These are phyloP conservation scores for Mortierella sp. DNA, from an alignment of 371 early-diverging fungal species.

Conservation along the genomic window DNA sequence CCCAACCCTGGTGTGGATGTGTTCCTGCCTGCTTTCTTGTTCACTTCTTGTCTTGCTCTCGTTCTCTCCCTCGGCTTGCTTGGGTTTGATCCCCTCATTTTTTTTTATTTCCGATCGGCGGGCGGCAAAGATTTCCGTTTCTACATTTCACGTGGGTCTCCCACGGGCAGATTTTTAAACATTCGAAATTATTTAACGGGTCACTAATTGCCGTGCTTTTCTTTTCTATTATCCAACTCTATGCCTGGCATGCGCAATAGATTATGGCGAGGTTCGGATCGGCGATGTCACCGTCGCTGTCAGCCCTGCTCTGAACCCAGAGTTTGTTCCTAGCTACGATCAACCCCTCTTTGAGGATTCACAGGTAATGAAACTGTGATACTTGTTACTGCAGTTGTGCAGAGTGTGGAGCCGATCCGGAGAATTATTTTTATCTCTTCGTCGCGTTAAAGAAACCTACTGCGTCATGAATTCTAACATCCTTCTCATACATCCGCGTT, in stretches of 20 bases:
- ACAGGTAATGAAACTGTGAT: constrained; percentile 61
- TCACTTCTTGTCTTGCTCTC: neutral
- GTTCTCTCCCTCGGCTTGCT: constrained; percentile 13
- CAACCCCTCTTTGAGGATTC: constrained; percentile 76
- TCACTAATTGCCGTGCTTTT: no score
- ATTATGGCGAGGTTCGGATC: constrained; percentile 59
- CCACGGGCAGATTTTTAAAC: neutral
- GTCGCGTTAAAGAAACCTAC: neutral
- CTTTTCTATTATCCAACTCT: neutral
- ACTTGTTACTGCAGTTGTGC: no score
- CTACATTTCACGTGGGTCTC: constrained; percentile 34
- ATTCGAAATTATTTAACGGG: constrained; percentile 5
- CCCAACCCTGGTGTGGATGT: neutral
- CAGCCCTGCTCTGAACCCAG: constrained; percentile 66
- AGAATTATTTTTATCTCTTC: neutral
- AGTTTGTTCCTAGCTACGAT: constrained; percentile 74
- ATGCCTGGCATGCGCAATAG: neutral
- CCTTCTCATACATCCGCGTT: neutral
- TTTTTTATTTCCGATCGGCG: constrained; percentile 2
- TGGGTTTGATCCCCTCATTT: neutral
- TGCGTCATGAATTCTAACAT: neutral
- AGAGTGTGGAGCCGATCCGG: neutral
- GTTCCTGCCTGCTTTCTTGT: neutral
- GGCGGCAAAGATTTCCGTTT: neutral
- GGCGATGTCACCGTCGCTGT: constrained; percentile 77